Conservation (phyloP, 1,284 basidiomycete genomes). For the Papiliotrema fonsecae region DNA sequence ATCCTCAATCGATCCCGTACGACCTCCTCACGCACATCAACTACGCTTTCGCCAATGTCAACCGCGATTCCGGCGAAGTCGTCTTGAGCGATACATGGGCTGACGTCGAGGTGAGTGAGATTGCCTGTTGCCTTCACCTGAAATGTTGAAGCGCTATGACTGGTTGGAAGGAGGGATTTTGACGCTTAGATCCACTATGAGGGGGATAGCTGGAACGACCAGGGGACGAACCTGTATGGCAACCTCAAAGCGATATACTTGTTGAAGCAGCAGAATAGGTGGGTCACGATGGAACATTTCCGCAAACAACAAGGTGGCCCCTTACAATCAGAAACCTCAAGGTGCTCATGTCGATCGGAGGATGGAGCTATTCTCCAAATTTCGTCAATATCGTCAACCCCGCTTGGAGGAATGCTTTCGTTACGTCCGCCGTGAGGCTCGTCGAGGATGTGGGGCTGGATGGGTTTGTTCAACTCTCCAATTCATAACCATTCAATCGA, state of each 20-base stretch:
- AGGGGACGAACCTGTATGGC: constrained; percentile 74
- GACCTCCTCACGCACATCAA: constrained; percentile 70
- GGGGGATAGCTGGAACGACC: constrained; percentile 84
- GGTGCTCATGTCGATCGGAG: constrained; percentile 71
- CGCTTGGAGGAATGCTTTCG: constrained; percentile 63
- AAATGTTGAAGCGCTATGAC: neutral
- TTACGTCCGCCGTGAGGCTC: constrained; percentile 62
- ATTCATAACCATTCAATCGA: constrained; percentile 9
- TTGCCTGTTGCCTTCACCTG: neutral
- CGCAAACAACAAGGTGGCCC: neutral
- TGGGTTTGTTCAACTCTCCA: constrained; percentile 54
- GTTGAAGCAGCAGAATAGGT: constrained; percentile 68
- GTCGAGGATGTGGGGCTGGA: constrained; percentile 85
- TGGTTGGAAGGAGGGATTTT: neutral
- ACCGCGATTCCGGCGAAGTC: constrained; percentile 62
- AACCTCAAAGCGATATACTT: constrained; percentile 83
- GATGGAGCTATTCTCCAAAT: constrained; percentile 79
- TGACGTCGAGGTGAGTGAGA: constrained; percentile 62
- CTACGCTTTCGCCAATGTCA: constrained; percentile 84
- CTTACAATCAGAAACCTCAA: constrained; percentile 59
- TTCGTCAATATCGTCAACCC: constrained; percentile 55
- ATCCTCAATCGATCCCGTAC: constrained; percentile 63
- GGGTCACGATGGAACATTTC: constrained; percentile 1
- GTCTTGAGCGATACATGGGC: constrained; percentile 73
- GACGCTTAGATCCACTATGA: constrained; percentile 56